Conservation (phyloP, 169 alveolate species). For the Neospora caninum region DNA sequence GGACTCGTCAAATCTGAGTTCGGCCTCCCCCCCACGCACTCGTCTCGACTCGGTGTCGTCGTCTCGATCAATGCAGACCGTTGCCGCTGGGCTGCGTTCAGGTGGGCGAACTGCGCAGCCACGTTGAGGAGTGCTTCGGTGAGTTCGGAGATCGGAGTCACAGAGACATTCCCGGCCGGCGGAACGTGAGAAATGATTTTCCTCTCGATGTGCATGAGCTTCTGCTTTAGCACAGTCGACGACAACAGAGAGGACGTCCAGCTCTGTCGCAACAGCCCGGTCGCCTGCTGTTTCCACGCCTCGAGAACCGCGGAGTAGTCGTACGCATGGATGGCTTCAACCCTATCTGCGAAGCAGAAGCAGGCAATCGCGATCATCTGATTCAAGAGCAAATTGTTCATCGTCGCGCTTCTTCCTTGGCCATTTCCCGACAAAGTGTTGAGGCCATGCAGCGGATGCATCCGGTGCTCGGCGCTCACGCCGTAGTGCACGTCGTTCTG, state of each 20-base stretch:
- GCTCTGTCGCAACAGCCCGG: constrained; percentile 24
- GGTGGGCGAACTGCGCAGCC: constrained; percentile 40
- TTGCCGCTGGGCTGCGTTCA: neutral
- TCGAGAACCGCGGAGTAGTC: constrained; percentile 48
- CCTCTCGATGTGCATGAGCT: constrained; percentile 46
- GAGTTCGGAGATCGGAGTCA: constrained; percentile 53
- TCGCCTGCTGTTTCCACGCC: constrained; percentile 47
- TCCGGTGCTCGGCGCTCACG: constrained; percentile 38
- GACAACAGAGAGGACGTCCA: constrained; percentile 30
- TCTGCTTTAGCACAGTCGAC: neutral
- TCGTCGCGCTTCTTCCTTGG: neutral
- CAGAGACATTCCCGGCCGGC: constrained; percentile 53
- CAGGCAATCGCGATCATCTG: constrained; percentile 57
- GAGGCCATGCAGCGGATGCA: constrained; percentile 38
- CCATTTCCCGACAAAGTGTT: neutral
- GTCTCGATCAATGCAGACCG: neutral
- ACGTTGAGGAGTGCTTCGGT: constrained; percentile 52
- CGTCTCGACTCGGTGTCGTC: neutral
- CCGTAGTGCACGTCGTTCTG: constrained; percentile 44
- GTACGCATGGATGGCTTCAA: constrained; percentile 42
- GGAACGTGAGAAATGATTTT: constrained; percentile 43
- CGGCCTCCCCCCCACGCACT: neutral
- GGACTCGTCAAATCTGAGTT: neutral
- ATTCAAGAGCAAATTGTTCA: constrained; percentile 2
- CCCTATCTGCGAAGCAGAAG: constrained; percentile 52